Percentiles rank a stretch among this genome's conserved stretches.
These are phyloP conservation scores for Themeda triandra DNA, from an alignment of 176 grass and related monocot species.

Conservation along the genomic window DNA sequence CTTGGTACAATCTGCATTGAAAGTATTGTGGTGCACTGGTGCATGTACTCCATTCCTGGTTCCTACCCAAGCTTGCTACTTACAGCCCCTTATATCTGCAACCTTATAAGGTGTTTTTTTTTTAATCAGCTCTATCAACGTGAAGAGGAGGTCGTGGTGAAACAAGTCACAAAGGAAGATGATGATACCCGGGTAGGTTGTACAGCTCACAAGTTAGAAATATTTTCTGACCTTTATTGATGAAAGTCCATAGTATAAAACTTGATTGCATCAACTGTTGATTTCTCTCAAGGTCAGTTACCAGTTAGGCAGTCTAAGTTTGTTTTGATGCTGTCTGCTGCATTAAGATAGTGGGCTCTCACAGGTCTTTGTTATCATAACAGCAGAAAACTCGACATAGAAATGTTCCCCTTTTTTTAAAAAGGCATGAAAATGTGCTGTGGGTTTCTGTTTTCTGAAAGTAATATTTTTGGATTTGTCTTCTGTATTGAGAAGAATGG, in stretches of 20 bases:
- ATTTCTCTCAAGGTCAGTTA: background rate
- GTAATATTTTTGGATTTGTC: background rate
- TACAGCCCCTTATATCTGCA: background rate
- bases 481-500: background rate
- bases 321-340: no score
- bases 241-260: background rate
- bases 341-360: no score
- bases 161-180: conserved; percentile 58
- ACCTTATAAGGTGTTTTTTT: background rate
- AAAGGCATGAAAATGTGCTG: background rate
- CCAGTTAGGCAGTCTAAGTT: background rate
- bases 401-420: no score
- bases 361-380: background rate
- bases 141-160: conserved; percentile 42
- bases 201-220: background rate
- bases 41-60: background rate
- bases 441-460: background rate
- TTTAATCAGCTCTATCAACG: conserved; percentile 68
- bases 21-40: background rate
- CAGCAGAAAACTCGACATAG: background rate
- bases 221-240: conserved; percentile 3
- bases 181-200: conserved; percentile 46
- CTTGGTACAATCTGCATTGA: background rate
- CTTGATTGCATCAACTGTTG: background rate
- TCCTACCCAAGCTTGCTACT: background rate